Base-by-base conservation (phyloP, 441 rosid species). In the Capsella rubella region DNA sequence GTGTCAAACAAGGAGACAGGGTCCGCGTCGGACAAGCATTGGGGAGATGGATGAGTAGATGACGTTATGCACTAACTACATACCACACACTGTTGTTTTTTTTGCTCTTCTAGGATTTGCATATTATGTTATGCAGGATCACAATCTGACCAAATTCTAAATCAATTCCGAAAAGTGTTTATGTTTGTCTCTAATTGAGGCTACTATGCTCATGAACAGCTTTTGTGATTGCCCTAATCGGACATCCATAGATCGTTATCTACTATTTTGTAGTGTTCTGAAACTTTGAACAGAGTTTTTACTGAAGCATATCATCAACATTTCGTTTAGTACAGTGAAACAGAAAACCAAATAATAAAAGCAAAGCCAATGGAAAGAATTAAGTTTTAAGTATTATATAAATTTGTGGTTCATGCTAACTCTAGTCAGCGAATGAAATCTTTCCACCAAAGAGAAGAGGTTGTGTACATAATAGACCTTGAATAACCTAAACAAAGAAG, bases 1-100 rank as follows among this genome's bases (percentile, higher is more conserved):
- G 82, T 60, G 56, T 91, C 63, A 78, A 77, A 37, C 82, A 78
- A 9, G 93, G 97, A 15, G 96, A 93, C 8, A 86, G 84, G 84
- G 81, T 90, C 39, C 88, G 82, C 12, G 89, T 87, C 47, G 98
- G 99, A 58, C 82, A 91, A 81, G 92, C 96, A 43, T 67, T 93
- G 32, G 96, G 96, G 34, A 86, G 85, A 71, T 91, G 96, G 53
- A 59, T 55, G 73, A 74, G 46, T 77, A 75, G 64, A 68, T 25
- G 11, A 29, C 50, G 8, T 12, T 27, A 28, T 66, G 59, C 52
- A 64, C 63, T 65, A 13, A 35, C 37, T 18, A 61, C 67, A 54
- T 32, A 4, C 45, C 27, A 29, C 27, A 29, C 37, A 50, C 11
- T 50, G 27, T 42, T 52, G 21, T 16, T 13, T 14, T 46, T n/a